Percentiles rank a stretch among this genome's conserved stretches.
Evolutionary conservation across 352 stramenopile genomes (phyloP).

Genomic region (Peronospora destructor): DNA sequence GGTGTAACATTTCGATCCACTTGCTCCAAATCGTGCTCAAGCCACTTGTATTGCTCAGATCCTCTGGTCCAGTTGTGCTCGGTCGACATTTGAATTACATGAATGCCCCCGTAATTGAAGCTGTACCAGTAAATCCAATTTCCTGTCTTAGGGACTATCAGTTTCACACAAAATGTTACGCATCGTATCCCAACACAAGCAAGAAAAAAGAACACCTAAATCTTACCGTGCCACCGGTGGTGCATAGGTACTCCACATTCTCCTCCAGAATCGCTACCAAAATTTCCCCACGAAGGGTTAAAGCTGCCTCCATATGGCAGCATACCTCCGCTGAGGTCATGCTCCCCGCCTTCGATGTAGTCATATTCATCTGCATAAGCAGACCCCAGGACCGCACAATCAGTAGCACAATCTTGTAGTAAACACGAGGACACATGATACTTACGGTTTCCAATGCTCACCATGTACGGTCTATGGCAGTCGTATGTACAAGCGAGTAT

Average conservation of each 20-base stretch:
- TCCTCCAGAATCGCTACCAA: conserved; percentile 47
- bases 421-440: neutral
- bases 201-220: neutral
- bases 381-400: neutral
- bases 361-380: conserved; percentile 55
- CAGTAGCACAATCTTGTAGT: neutral
- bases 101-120: conserved; percentile 83
- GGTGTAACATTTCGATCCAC: conserved; percentile 81
- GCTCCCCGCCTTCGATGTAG: conserved; percentile 46
- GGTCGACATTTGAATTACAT: conserved; percentile 87
- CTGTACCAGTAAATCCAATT: conserved; percentile 84
- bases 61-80: conserved; percentile 87
- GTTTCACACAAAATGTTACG: conserved; percentile 8
- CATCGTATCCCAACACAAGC: neutral
- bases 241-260: conserved; percentile 66
- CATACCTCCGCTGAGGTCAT: conserved; percentile 47
- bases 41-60: conserved; percentile 84
- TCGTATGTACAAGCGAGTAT: conserved; percentile 2
- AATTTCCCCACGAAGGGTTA: conserved; percentile 63
- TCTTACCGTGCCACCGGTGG: conserved; percentile 60
- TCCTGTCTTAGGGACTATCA: conserved; percentile 47
- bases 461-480: conserved; percentile 58
- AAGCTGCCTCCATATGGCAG: conserved; percentile 42
- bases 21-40: conserved; percentile 63
- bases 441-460: conserved; percentile 72